Conservation (phyloP, 495 filamentous ascomycete genomes). For the Neurospora sp. region DNA sequence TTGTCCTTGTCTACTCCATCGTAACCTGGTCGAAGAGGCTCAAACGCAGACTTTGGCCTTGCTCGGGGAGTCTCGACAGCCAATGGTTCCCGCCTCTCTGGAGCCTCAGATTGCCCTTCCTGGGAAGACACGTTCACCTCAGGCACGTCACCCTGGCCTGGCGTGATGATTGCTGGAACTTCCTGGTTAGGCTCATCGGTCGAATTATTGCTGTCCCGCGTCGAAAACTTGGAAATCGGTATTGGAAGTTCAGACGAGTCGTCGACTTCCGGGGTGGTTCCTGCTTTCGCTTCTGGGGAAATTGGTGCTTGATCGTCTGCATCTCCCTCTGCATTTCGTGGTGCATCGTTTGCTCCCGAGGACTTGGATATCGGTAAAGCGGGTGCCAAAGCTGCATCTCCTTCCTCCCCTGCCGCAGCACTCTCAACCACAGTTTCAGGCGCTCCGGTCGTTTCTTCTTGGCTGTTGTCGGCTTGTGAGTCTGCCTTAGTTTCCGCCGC, state of each 20-base stretch:
- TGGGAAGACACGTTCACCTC: neutral
- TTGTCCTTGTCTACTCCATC: constrained; percentile 31
- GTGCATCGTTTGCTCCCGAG: constrained; percentile 10
- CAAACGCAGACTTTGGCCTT: constrained; percentile 40
- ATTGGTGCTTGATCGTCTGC: neutral
- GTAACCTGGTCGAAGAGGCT: constrained; percentile 46
- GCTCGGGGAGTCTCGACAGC: constrained; percentile 20
- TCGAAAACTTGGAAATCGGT: constrained; percentile 42
- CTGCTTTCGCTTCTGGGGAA: neutral
- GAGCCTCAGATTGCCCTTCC: neutral
- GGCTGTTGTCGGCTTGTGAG: neutral
- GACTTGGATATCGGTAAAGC: constrained; percentile 22
- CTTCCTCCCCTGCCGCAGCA: neutral
- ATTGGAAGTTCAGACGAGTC: constrained; percentile 20
- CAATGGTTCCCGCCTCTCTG: constrained; percentile 2
- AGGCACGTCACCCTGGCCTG: neutral
- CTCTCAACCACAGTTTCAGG: neutral
- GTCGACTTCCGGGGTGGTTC: neutral
- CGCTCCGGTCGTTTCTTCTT: neutral
- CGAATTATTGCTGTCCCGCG: constrained; percentile 22
- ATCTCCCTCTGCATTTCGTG: neutral
- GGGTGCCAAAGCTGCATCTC: neutral
- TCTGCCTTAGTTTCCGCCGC: neutral
- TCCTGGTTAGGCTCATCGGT: neutral
- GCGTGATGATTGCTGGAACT: constrained; percentile 10